These are phyloP conservation scores for Alternaria sp. DNA, from an alignment of 2,329 filamentous ascomycete species.

Conservation along the genomic window DNA sequence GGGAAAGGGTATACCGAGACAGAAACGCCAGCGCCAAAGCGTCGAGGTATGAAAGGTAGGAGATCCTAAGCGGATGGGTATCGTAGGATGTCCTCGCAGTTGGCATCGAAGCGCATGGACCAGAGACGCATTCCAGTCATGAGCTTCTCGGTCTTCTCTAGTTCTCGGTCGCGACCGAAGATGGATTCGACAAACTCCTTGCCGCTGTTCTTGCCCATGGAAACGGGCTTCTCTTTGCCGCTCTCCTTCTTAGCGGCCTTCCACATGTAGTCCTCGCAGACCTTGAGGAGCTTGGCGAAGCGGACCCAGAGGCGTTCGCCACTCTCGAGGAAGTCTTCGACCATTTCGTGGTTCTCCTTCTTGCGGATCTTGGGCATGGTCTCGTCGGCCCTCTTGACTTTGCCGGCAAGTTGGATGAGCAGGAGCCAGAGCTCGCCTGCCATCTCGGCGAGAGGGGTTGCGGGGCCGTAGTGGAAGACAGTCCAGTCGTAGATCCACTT, in stretches of 20 bases:
- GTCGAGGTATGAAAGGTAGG: conserved; percentile 21
- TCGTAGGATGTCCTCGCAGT: conserved; percentile 87
- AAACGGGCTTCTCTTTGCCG: conserved; percentile 64
- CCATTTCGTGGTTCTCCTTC: conserved; percentile 75
- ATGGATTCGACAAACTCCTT: conserved; percentile 96
- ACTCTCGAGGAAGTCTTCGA: conserved; percentile 88
- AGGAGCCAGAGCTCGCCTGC: conserved; percentile 95
- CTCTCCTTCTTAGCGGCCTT: conserved; percentile 77
- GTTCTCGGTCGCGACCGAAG: conserved; percentile 88
- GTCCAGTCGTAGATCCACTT: conserved; percentile 99
- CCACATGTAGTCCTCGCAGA: conserved; percentile 95
- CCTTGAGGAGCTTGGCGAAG: conserved; percentile 84
- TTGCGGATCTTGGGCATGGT: conserved; percentile 73
- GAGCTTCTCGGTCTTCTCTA: conserved; percentile 88
- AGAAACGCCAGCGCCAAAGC: conserved; percentile 37
- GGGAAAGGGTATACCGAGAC: conserved; percentile 27
- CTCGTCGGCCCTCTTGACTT: conserved; percentile 90
- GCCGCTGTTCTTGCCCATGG: conserved; percentile 89
- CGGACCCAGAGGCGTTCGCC: conserved; percentile 86
- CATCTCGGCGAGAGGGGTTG: conserved; percentile 84
- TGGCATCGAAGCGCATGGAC: conserved; percentile 93
- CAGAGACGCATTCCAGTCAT: conserved; percentile 89
- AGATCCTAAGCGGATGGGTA: conserved; percentile 51
- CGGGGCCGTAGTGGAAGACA: conserved; percentile 83
- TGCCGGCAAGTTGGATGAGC: conserved; percentile 90